Percentiles rank a stretch among this genome's conserved stretches.
phyloP scores from a whole-genome alignment of 23 red algal species.

The Cyanidioschyzon merolae region DNA sequence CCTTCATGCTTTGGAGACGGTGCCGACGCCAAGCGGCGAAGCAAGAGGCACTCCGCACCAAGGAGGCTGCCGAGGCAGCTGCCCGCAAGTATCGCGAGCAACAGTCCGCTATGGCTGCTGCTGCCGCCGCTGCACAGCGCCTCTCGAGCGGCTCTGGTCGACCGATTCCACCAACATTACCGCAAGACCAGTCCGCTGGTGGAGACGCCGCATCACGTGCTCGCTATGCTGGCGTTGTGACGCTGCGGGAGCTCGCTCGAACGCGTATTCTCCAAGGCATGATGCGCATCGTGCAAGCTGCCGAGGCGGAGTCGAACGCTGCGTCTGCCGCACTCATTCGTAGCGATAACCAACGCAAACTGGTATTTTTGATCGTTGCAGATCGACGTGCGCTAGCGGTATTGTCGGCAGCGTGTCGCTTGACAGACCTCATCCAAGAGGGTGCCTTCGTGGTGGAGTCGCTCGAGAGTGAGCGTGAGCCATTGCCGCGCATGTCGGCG shows the following conservation, averaged over 20 bases:
- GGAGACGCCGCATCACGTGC: neutral
- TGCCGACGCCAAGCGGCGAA: neutral
- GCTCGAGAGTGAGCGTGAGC: constrained; percentile 61
- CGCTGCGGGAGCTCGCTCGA: neutral
- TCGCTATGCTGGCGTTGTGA: constrained; percentile 4
- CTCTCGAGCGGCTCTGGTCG: neutral
- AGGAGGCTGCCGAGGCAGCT: neutral
- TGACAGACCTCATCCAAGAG: constrained; percentile 68
- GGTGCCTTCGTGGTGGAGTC: constrained; percentile 79
- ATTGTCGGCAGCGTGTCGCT: constrained; percentile 9
- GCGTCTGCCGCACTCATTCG: neutral
- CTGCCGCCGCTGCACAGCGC: neutral
- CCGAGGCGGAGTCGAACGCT: neutral
- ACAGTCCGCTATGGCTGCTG: neutral
- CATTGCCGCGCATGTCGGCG: constrained; percentile 54
- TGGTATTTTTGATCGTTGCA: neutral
- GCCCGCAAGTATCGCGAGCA: constrained; percentile 4
- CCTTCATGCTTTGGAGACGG: neutral
- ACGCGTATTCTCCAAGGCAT: constrained; percentile 11
- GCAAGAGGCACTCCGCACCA: neutral
- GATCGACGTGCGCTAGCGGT: neutral
- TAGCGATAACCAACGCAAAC: neutral
- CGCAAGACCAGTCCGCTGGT: neutral
- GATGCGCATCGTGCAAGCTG: constrained; percentile 1
- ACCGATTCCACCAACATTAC: neutral